phyloP scores from a whole-genome alignment of 805 yeast species.

The Lipomyces yamadae region DNA sequence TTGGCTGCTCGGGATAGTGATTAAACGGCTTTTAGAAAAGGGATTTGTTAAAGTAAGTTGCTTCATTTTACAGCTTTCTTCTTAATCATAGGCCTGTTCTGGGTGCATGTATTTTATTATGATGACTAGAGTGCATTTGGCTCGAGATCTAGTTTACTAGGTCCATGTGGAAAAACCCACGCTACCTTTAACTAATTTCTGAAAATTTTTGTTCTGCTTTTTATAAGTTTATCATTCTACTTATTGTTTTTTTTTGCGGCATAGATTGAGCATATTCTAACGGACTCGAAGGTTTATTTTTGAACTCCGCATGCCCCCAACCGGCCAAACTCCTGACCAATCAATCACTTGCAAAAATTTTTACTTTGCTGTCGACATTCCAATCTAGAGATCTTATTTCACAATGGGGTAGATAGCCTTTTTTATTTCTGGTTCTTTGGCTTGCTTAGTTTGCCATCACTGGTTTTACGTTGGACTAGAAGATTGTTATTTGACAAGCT shows the following conservation, averaged over 20 bases:
- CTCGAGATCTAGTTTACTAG: conserved; percentile 67
- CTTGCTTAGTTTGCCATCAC: conserved; percentile 4
- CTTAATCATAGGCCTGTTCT: not conserved
- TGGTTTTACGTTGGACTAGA: conserved; percentile 3
- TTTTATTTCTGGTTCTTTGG: conserved; percentile 8
- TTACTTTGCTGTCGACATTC: not conserved
- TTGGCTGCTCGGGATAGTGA: not conserved
- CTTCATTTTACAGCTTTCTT: not conserved
- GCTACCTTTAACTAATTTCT: conserved; percentile 75
- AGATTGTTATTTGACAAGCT: not conserved
- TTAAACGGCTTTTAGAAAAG: not conserved
- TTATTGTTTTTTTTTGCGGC: not conserved
- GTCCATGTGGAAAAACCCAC: conserved; percentile 95
- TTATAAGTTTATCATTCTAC: conserved; percentile 15
- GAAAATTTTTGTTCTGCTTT: conserved; percentile 14
- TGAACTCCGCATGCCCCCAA: not conserved
- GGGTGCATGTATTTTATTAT: conserved; percentile 42
- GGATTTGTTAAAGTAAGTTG: not conserved
- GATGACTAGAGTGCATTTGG: conserved; percentile 98
- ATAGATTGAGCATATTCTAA: not conserved
- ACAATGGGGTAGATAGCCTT: conserved; percentile 15
- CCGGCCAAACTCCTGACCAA: not conserved
- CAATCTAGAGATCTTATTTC: not conserved
- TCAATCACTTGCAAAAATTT: not conserved
- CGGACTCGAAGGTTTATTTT: conserved; percentile 1